These are phyloP conservation scores for Tylopilus sp. DNA, from an alignment of 1,284 basidiomycete species.

Conservation along the genomic window DNA sequence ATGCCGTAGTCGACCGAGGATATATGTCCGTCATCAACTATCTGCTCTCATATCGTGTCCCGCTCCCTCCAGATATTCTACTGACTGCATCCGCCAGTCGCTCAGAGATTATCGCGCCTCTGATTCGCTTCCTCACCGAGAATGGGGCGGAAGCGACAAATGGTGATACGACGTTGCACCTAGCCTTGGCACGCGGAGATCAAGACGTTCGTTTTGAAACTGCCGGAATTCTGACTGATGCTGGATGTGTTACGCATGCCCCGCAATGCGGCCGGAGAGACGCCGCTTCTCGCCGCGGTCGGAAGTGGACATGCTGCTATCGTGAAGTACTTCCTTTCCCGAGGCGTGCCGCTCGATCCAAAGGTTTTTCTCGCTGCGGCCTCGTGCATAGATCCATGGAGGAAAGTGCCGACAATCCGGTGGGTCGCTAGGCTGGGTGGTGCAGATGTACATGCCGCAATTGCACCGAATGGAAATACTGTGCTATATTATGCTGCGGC, in stretches of 20 bases:
- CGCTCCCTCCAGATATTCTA: neutral
- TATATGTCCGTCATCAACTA: neutral
- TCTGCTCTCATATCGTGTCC: neutral
- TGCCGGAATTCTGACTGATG: neutral
- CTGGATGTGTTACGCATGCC: neutral
- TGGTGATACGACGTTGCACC: neutral
- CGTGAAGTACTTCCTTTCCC: neutral
- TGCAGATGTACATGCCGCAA: neutral
- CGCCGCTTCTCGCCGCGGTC: neutral
- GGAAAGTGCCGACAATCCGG: neutral
- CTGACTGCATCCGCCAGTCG: neutral
- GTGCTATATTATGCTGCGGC: neutral
- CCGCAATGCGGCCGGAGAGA: neutral
- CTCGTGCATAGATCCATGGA: neutral
- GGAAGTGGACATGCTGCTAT: neutral
- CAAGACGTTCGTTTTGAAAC: neutral
- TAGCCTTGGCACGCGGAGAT: neutral
- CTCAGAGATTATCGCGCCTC: neutral
- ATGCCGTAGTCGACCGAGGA: neutral
- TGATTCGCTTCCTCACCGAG: neutral
- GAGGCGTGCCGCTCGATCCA: neutral
- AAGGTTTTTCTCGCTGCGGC: neutral
- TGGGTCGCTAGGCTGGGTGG: neutral
- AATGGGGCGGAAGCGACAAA: neutral
- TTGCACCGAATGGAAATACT: neutral